These are phyloP conservation scores for Croton laevigatus DNA, from an alignment of 441 rosid species.

Conservation along the genomic window DNA sequence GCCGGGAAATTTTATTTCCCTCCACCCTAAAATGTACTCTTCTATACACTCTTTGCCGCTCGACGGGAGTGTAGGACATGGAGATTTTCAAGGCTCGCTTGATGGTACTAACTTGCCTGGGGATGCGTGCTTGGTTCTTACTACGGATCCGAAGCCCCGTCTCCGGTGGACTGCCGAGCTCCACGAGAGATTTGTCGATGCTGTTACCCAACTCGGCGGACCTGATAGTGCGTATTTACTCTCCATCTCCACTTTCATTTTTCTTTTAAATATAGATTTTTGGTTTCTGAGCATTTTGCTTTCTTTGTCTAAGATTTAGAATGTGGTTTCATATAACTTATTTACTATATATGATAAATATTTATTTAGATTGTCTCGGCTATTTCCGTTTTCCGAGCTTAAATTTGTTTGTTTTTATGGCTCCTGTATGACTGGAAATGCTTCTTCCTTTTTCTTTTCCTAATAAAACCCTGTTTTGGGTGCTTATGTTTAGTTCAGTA, in stretches of 20 bases:
- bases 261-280: not conserved
- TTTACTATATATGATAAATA: not conserved
- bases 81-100: slow-evolving; percentile 49
- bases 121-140: slow-evolving; percentile 76
- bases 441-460: not conserved
- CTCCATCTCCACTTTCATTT: not conserved
- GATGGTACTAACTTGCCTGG: slow-evolving; percentile 68
- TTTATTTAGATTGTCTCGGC: not conserved
- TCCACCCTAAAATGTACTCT: slow-evolving; percentile 45
- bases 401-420: not conserved
- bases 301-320: not conserved
- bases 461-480: too few species aligned
- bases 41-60: slow-evolving; percentile 66
- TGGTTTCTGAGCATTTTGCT: not conserved
- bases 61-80: slow-evolving; percentile 41
- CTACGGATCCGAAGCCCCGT: slow-evolving; percentile 92
- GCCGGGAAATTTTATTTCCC: not conserved
- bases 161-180: slow-evolving; percentile 97
- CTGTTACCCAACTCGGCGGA: slow-evolving; percentile 88
- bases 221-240: slow-evolving; percentile 63
- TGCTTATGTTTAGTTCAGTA: too few species aligned
- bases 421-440: not conserved
- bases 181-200: slow-evolving; percentile 88
- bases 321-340: not conserved
- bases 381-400: too few species aligned